phyloP scores from a whole-genome alignment of 352 stramenopile genomes.

The Phytopythium sindhum region DNA sequence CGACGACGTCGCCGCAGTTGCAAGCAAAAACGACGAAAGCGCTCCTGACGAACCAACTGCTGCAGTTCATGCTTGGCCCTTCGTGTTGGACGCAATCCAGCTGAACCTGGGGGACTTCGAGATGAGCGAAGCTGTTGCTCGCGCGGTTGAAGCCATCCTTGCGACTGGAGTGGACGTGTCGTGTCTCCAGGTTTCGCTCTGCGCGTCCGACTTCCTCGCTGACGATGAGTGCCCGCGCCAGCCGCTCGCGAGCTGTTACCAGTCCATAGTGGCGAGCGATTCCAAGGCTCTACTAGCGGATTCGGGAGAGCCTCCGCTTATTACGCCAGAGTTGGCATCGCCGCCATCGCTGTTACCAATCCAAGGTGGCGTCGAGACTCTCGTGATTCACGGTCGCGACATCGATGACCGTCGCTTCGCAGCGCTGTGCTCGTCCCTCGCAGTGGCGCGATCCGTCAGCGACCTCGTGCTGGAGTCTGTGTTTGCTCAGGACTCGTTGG shows the following conservation, averaged over 20 bases:
- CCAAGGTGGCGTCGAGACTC: conserved; percentile 10
- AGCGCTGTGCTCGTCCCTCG: conserved; percentile 21
- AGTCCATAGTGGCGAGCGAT: conserved; percentile 8
- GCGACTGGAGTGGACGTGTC: conserved; percentile 18
- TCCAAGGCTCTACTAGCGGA: neutral
- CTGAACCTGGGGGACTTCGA: conserved; percentile 38
- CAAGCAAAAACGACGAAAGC: neutral
- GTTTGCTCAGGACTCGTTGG: conserved; percentile 14
- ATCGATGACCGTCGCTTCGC: conserved; percentile 26
- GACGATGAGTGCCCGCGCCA: conserved; percentile 30
- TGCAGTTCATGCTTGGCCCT: conserved; percentile 6
- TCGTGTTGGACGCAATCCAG: conserved; percentile 26
- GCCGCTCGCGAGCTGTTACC: conserved; percentile 22
- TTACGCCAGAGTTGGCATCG: neutral
- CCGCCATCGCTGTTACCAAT: neutral
- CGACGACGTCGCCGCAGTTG: conserved; percentile 1
- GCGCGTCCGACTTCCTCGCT: conserved; percentile 27
- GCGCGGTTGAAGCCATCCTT: conserved; percentile 18
- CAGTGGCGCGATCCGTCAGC: conserved; percentile 9
- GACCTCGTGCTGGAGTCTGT: conserved; percentile 19
- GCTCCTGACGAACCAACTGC: neutral
- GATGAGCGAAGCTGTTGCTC: conserved; percentile 24
- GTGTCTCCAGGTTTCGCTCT: conserved; percentile 26
- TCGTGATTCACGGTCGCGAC: conserved; percentile 20
- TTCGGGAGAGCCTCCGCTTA: neutral